A percentile compares a stretch with the other conserved stretches of the same genome.
Evolutionary conservation across 305 asterid species (phyloP).

Genomic region (Caryopteris hybrid): DNA sequence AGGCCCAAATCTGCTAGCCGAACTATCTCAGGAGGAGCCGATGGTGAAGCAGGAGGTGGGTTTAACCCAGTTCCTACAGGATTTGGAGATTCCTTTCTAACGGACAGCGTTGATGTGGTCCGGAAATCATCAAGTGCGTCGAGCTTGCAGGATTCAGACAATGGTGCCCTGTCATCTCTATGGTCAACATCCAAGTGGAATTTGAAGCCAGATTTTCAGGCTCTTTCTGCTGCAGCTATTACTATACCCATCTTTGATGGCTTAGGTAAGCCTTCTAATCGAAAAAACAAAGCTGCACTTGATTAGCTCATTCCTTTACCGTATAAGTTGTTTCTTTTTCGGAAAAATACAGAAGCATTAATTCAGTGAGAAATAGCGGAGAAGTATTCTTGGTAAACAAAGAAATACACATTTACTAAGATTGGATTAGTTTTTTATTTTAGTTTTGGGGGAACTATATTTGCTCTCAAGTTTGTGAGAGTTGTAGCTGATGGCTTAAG

Average conservation of each 20-base stretch:
- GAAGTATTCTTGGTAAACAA: slow-evolving; percentile 14
- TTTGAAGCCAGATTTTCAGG: slow-evolving; percentile 72
- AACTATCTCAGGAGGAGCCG: slow-evolving; percentile 24
- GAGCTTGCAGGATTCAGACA: slow-evolving; percentile 63
- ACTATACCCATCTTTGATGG: slow-evolving; percentile 83
- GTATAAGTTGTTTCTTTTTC: not conserved
- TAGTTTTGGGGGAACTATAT: slow-evolving; percentile 4
- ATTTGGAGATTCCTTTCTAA: slow-evolving; percentile 45
- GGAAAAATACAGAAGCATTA: slow-evolving; percentile 3
- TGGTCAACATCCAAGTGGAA: slow-evolving; percentile 69
- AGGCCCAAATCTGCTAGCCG: slow-evolving; percentile 51
- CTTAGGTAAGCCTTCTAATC: slow-evolving; percentile 58
- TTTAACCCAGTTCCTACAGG: slow-evolving; percentile 35
- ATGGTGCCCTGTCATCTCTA: slow-evolving; percentile 45
- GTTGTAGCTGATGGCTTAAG: slow-evolving; percentile 6
- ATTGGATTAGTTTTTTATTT: slow-evolving; percentile 12
- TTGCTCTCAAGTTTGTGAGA: slow-evolving; percentile 8
- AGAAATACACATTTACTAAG: slow-evolving; percentile 11
- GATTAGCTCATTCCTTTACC: slow-evolving; percentile 37
- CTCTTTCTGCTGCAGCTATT: slow-evolving; percentile 65
- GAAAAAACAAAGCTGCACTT: slow-evolving; percentile 75
- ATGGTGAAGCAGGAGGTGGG: slow-evolving; percentile 47
- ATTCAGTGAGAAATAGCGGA: slow-evolving; percentile 12
- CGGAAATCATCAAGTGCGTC: slow-evolving; percentile 74
- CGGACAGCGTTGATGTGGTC: slow-evolving; percentile 38